phyloP scores from a whole-genome alignment of 768 basidiomycete species.

The Auriscalpium vulgare region DNA sequence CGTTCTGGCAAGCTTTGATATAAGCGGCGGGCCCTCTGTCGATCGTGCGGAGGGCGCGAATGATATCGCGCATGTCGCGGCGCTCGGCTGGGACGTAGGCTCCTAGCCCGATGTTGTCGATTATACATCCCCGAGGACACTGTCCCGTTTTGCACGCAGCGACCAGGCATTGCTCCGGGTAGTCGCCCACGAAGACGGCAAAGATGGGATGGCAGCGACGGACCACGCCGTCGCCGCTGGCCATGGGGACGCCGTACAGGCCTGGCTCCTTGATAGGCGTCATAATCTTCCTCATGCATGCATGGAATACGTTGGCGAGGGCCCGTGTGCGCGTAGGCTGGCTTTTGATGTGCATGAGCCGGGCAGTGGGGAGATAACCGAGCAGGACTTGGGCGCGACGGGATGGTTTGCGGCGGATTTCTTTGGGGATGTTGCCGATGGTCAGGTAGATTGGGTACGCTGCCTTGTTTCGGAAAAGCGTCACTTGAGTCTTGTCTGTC shows the following conservation, averaged over 20 bases:
- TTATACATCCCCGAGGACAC: too few species aligned
- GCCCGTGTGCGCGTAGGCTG: neutral
- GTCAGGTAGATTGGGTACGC: slow-evolving; percentile 27
- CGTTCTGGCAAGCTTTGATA: too few species aligned
- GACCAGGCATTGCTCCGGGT: slow-evolving; percentile 19
- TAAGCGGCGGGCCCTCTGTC: too few species aligned
- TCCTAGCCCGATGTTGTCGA: too few species aligned
- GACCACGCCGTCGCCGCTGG: slow-evolving; percentile 15
- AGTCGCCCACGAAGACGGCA: slow-evolving; percentile 16
- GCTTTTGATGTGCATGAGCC: slow-evolving; percentile 11
- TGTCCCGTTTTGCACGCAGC: too few species aligned
- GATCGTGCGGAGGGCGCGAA: too few species aligned
- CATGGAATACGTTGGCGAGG: slow-evolving; percentile 19
- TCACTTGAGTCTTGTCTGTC: slow-evolving; percentile 25
- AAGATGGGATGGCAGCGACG: slow-evolving; percentile 19
- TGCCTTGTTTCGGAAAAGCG: slow-evolving; percentile 21
- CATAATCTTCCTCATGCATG: slow-evolving; percentile 9
- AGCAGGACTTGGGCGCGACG: slow-evolving; percentile 16
- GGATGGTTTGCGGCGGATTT: slow-evolving; percentile 15
- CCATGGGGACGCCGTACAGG: slow-evolving; percentile 6
- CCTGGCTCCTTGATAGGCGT: slow-evolving; percentile 11
- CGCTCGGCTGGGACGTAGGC: too few species aligned
- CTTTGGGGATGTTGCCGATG: slow-evolving; percentile 24
- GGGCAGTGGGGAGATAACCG: slow-evolving; percentile 22
- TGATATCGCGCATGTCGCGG: too few species aligned